Base-by-base conservation (phyloP, 164 flowering plant genomes). In the Vitis rotundifolia region DNA sequence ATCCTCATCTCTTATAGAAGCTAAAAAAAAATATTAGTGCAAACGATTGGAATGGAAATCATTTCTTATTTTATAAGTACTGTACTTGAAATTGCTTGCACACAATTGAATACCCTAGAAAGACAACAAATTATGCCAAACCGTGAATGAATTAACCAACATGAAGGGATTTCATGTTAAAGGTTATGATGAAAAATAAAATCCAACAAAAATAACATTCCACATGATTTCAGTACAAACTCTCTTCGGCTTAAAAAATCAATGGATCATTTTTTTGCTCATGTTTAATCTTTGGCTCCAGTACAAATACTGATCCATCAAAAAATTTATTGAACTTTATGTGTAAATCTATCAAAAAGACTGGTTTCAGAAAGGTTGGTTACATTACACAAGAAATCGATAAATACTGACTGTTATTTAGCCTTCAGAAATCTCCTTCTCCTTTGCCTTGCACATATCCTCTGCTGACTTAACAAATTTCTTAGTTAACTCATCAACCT, bases 391-490 rank as follows among this genome's bases (percentile, higher is more conserved):
- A 22, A 59, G 56, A 59, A 59, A 59, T 59, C 61, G 9, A 13
- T 19, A 28, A 59, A 59, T 59, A 59, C 47, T 22, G 29, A 63
- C 31, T 22, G 63, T 60, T 55, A 49, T 51, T 78, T 63, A 91
- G 64, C 87, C 84, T 59, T 68, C 67, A 60, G 71, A 71, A n/a
- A 95, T 91, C 76, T 95, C 99, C 76, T 93, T 95, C 81, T 93
- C 99, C 85, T 95, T 95, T 19, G 85, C 83, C 79, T 95, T 95
- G 86, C 96, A 95, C 86, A 88, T 79, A 62, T 93, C 98, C 49
- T 95, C 99, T 0, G 97, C 94, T 18, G 94, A 77, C 79, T 91
- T 95, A 64, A 89, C 73, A 73, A 70, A 93, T 75, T 93, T 93
- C 74, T 93, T 95, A 0, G 96, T 93, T 80, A 91, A 51, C 59